Evolutionary conservation across 2,329 filamentous ascomycete genomes (phyloP), one percentile per base, ranked within the genome.

Genomic region (Neophaeococcomyces mojaviensis): DNA sequence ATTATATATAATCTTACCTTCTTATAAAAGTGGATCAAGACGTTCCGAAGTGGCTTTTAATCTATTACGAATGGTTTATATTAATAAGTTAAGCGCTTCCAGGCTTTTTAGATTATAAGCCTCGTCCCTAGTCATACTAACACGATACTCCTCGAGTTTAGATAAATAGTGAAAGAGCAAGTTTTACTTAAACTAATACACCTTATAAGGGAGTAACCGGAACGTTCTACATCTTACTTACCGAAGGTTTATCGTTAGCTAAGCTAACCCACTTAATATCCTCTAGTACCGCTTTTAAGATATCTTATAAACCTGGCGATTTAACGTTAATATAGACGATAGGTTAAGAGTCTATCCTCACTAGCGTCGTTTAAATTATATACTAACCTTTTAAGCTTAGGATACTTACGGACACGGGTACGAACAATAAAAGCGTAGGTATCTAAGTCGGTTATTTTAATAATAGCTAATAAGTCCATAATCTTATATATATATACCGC

Each of bases 1-100:
- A 51, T 66, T 52, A 50, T 64, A 66, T 24, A 54, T 65, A 50
- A 65, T 64, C 38, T 63, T 39, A 19, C 50, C 47, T 26, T 56
- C 39, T 47, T 56, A 38, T 12, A 65, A 48, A 45, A 64, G 58
- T 47, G 51, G 55, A 20, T 50, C 20, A 43, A 62, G 53, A 48
- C 57, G 55, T 42, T 59, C 46, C 33, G 39, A 42, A 16, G 28
- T 4, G 3, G 41, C 53, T 31, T 47, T 59, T 8, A 49, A 38
- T 15, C 46, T 16, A 52, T 61, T 26, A 43, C 58, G 56, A 33
- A 63, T 51, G 49, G 58, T 55, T 28, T 55, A 35, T 42, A 62
- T 54, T 24, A 64, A 55, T 44, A 63, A 43, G 42, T 38, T 32
- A 18, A 60, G 50, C 48, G 59, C 46, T 43, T 48, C 38, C 18